Evolutionary conservation across 768 basidiomycete genomes (phyloP).

Genomic region (Leccinellum albellum): DNA sequence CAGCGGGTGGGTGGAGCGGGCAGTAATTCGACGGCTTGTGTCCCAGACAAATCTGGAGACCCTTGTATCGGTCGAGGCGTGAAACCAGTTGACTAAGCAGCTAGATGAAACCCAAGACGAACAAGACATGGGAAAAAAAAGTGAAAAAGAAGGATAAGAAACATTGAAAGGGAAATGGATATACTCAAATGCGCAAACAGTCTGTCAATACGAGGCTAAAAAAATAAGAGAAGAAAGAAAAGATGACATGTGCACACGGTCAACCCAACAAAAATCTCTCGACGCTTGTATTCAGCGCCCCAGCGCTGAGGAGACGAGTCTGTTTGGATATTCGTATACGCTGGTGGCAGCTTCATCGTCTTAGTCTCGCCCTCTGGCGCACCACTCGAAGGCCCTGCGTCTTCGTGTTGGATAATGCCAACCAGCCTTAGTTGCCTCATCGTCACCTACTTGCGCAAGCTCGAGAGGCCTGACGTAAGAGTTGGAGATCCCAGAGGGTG

Average conservation of each 20-base stretch:
- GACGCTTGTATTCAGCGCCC: neutral
- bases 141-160: too few relatives aligned
- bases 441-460: slow-evolving; percentile 36
- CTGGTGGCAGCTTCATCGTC: slow-evolving; percentile 80
- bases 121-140: neutral
- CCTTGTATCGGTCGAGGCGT: slow-evolving; percentile 3
- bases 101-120: neutral
- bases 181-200: neutral
- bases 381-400: slow-evolving; percentile 51
- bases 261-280: neutral
- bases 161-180: neutral
- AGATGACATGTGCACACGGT: neutral
- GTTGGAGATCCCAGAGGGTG: slow-evolving; percentile 20
- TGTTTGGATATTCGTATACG: slow-evolving; percentile 62
- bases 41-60: neutral
- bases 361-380: slow-evolving; percentile 41
- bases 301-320: neutral
- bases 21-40: neutral
- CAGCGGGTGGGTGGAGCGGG: too few relatives aligned
- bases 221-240: neutral
- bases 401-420: slow-evolving; percentile 82
- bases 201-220: neutral
- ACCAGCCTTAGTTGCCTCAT: slow-evolving; percentile 60
- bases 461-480: slow-evolving; percentile 8
- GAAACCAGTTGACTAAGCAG: neutral